phyloP scores from a whole-genome alignment of 1,139 yeast genomes.

The Tardiomyces digboiensis region DNA sequence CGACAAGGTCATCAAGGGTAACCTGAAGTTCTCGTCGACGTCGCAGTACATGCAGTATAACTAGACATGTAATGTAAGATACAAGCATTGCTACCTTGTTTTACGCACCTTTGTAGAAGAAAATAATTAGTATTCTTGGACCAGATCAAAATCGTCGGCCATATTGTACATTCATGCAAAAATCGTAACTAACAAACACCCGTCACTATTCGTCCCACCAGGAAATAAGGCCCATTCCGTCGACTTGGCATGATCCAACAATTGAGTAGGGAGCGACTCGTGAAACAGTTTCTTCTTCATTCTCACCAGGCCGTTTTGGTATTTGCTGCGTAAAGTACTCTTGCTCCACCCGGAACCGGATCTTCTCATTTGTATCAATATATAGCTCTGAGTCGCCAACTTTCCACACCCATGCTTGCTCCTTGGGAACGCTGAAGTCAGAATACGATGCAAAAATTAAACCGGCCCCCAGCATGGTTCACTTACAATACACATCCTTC shows the following conservation, averaged over 20 bases:
- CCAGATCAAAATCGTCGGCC: no score
- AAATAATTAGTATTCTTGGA: no score
- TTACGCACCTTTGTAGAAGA: no score
- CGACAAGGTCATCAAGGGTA: constrained; percentile 96
- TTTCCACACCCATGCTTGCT: constrained; percentile 94
- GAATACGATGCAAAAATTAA: no score
- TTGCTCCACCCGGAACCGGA: constrained; percentile 83
- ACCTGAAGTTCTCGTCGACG: constrained; percentile 94
- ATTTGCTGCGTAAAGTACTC: constrained; percentile 64
- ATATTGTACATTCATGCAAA: not conserved
- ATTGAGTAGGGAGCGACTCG: constrained; percentile 61
- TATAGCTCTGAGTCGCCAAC: constrained; percentile 62
- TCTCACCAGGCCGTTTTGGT: constrained; percentile 35
- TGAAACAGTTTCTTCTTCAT: constrained; percentile 17
- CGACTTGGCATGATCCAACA: constrained; percentile 60
- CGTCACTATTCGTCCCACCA: constrained; percentile 70
- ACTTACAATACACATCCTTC: constrained; percentile 72
- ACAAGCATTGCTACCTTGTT: no score
- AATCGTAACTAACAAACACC: not conserved
- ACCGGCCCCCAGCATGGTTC: no score
- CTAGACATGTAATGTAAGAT: constrained; percentile 22
- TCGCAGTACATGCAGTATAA: constrained; percentile 98
- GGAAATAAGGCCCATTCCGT: constrained; percentile 91
- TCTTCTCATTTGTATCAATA: constrained; percentile 83
- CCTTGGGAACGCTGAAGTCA: constrained; percentile 40